Conservation (phyloP, 345 rosid species). For the Atalantia buxifolia region DNA sequence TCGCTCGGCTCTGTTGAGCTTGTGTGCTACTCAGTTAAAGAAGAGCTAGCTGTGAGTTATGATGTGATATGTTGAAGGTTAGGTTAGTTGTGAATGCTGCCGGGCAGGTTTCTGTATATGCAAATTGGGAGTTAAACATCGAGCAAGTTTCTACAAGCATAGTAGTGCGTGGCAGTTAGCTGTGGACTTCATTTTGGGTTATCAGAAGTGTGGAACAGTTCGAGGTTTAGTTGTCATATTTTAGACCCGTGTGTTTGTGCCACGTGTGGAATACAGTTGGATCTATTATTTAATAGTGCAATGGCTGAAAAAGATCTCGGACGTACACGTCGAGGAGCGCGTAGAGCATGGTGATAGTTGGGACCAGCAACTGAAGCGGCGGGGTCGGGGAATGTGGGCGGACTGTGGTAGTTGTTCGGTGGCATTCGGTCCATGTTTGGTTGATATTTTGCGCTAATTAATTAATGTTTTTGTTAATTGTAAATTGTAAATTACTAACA, state of each 20-base stretch:
- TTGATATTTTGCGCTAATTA: too few relatives aligned
- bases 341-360: not conserved
- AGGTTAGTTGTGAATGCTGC: not conserved
- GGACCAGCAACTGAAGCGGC: not conserved
- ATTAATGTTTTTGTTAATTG: too few relatives aligned
- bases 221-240: not conserved
- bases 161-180: not conserved
- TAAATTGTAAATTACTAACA: too few relatives aligned
- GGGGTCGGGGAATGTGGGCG: not conserved
- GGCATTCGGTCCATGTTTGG: too few relatives aligned
- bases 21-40: not conserved
- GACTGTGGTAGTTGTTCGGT: too few relatives aligned
- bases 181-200: not conserved
- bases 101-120: not conserved
- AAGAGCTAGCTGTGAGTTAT: not conserved
- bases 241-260: not conserved
- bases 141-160: not conserved
- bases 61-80: not conserved
- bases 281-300: not conserved
- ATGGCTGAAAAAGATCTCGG: not conserved
- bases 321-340: conserved; percentile 3
- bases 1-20: too few relatives aligned
- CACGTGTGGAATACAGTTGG: conserved; percentile 9
- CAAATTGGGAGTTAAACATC: not conserved
- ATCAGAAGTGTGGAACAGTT: not conserved